phyloP scores from a whole-genome alignment of 1,284 basidiomycete species.

The Volvariella surrecta region DNA sequence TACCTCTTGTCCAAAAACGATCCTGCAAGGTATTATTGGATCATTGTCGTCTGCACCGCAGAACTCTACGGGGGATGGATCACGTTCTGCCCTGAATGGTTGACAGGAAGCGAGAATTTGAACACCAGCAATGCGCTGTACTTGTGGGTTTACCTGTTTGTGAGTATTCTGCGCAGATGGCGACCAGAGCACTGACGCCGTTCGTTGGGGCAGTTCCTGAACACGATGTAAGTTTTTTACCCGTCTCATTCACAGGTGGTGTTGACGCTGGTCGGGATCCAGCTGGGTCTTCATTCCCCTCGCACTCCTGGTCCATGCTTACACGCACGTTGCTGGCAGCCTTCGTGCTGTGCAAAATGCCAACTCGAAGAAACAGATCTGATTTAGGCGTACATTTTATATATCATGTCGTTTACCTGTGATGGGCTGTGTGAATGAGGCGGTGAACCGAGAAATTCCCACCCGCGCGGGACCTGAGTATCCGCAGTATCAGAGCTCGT shows the following conservation, averaged over 20 bases:
- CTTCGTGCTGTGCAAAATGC: slow-evolving; percentile 20
- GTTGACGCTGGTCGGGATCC: slow-evolving; percentile 13
- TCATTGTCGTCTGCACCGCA: slow-evolving; percentile 64
- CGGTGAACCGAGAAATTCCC: too few species aligned
- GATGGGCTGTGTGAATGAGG: too few species aligned
- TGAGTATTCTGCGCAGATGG: slow-evolving; percentile 18
- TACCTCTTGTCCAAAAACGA: slow-evolving; percentile 55
- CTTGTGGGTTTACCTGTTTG: slow-evolving; percentile 48
- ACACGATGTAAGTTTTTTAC: slow-evolving; percentile 47
- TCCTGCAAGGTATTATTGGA: slow-evolving; percentile 71
- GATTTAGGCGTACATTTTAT: too few species aligned
- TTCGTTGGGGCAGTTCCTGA: slow-evolving; percentile 55
- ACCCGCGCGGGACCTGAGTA: too few species aligned
- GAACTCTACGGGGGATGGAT: slow-evolving; percentile 82
- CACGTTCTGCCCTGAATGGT: slow-evolving; percentile 83
- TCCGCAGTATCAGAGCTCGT: neutral
- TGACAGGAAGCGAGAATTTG: slow-evolving; percentile 64
- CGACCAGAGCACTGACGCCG: neutral
- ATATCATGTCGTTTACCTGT: too few species aligned
- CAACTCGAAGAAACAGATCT: too few species aligned
- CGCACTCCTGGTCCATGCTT: slow-evolving; percentile 70
- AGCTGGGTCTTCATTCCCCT: slow-evolving; percentile 77
- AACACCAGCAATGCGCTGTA: slow-evolving; percentile 58
- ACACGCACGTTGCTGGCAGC: slow-evolving; percentile 52
- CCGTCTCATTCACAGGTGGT: slow-evolving; percentile 3